Evolutionary conservation across 805 yeast species (phyloP), one percentile per base, ranked within the genome.

Genomic region (Candida nonsorbophila): DNA sequence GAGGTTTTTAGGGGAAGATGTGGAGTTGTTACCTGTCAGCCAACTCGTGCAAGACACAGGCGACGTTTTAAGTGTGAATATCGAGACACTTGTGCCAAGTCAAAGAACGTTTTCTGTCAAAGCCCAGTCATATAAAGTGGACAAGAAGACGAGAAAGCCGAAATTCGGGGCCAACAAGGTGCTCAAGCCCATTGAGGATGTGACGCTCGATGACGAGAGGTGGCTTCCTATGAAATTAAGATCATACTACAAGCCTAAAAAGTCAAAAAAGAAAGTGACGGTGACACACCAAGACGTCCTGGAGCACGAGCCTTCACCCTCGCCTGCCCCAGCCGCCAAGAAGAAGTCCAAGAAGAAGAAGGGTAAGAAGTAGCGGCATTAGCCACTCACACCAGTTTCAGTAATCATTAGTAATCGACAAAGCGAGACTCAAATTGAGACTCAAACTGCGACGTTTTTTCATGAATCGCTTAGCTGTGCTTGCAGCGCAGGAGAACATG

Each of bases 191-290:
- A 40, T 36, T 14, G 44, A 43, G 3, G 47, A 53, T 23, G 30
- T 53, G 9, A 33, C 23, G 12, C 42, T 73, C 38, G 57, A 78
- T 55, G 27, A 47, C 40, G 97, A 88, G 55, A 79, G 97, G 59
- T 88, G 97, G 97, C 55, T 90, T 28, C 94, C 96, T 14, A 45
- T 83, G 69, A 82, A 78, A 50, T 94, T 88, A 50, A 75, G 97
- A 53, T 72, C 87, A 5, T 75, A 79, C 44, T 87, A 82, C 60
- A 84, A 77, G 54, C 84, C 94, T 9, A 81, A 84, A 49, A 78
- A 76, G 62, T 74, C 78, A 40, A 80, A 75, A 22, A 57, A 51
- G 33, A 52, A 51, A 36, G 45, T 35, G 20, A 25, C 29, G 16
- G 40, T 53, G 25, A 42, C 59, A 28, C 40, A 42, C 39, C 55